Evolutionary conservation across 163 green algal genomes (phyloP), one percentile per base, ranked within the genome.

Genomic region (Trebouxiophyceae sp.): DNA sequence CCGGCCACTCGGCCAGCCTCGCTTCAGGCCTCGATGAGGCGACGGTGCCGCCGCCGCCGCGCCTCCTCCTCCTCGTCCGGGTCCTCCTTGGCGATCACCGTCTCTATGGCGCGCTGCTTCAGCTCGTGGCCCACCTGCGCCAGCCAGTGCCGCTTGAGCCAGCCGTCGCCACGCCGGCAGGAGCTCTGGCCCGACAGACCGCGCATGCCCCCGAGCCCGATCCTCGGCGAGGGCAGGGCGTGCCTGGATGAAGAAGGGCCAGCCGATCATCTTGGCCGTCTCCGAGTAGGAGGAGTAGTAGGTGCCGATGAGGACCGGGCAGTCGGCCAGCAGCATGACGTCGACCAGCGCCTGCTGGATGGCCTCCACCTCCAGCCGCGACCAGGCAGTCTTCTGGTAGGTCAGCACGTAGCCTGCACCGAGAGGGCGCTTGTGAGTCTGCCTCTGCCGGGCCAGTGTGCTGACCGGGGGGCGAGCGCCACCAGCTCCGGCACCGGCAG

Each of bases 251-350:
- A 29, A 57, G 47, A 30, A 57, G 19, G 19, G 19, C 22, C 47
- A 24, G 22, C 47, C 47, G 19, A 57, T 24, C 19, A 57, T 24
- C 47, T 57, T 57, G 47, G 47, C 47, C 12, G 47, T 57, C 47
- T 57, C 47, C 19, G 47, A 57, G 47, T 57, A 57, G 47, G 47
- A 57, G 47, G 47, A 57, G 47, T 57, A 57, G 47, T 30, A 57
- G 47, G 47, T 57, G 19, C 47, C 47, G 19, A 57, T 27, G 19
- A 57, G 47, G 19, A 57, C 47, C 5, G 47, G 47, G 47, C 47
- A 57, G 19, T 24, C 16, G 19, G 47, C 16, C 47, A 57, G 47
- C 47, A 57, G 47, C 19, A 57, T 57, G 47, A 57, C 22, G 47
- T 57, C 47, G 19, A 27, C 22, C 5, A 57, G 47, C 12, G 47